A percentile compares a stretch with the other conserved stretches of the same genome.
These are phyloP conservation scores for Astrocystis sublimbata DNA, from an alignment of 495 filamentous ascomycete genomes.

Conservation along the genomic window DNA sequence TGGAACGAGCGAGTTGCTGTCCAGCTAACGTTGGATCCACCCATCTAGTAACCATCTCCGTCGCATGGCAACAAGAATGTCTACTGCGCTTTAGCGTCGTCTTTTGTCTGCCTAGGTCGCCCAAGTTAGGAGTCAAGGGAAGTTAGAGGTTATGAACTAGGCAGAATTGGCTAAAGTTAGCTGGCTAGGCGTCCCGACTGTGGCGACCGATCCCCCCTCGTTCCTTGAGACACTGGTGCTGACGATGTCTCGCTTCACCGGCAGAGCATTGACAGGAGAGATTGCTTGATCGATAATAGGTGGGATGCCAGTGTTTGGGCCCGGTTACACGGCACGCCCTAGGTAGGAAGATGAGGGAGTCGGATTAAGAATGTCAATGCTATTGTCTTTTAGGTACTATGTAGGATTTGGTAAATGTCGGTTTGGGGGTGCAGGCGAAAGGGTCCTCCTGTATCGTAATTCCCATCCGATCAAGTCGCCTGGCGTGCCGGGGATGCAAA, in stretches of 20 bases:
- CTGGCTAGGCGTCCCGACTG: background rate
- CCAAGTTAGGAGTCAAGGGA: too few species aligned
- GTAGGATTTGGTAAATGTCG: background rate
- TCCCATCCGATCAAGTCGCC: too few species aligned
- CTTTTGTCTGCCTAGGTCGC: too few species aligned
- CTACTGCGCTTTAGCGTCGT: constrained; percentile 12
- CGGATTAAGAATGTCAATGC: constrained; percentile 2
- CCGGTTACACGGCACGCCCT: constrained; percentile 1
- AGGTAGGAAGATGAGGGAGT: background rate
- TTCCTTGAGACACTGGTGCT: constrained; percentile 10
- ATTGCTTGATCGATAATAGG: constrained; percentile 6
- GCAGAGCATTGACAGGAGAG: constrained; percentile 10
- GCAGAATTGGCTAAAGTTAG: constrained; percentile 9
- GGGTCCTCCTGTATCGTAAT: too few species aligned
- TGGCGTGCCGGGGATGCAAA: too few species aligned
- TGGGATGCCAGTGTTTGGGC: background rate
- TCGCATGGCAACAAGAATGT: constrained; percentile 12
- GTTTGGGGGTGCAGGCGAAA: constrained; percentile 6
- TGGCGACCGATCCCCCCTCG: background rate
- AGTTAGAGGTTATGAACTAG: too few species aligned
- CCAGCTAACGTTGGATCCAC: constrained; percentile 4
- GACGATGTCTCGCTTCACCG: constrained; percentile 5
- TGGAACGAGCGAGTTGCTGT: constrained; percentile 16
- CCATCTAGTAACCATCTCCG: too few species aligned
- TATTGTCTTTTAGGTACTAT: constrained; percentile 11